Evolutionary conservation across 106 monocot genomes (phyloP).

Genomic region (Iris macrosiphon): DNA sequence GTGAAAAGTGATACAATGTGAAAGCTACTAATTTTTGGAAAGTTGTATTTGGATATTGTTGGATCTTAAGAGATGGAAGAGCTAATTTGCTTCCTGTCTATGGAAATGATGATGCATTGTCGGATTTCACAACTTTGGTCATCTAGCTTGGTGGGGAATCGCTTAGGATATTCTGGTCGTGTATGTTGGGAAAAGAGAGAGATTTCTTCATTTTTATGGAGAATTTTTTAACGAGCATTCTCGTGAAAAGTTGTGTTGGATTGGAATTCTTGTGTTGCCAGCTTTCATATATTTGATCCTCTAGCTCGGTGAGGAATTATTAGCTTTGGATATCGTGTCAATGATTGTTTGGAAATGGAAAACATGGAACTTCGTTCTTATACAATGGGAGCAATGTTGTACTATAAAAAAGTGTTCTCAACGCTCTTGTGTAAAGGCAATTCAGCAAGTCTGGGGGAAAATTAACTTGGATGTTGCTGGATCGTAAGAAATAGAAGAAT

Average conservation of each 20-base stretch:
- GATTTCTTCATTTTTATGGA: too few relatives aligned
- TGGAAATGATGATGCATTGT: neutral
- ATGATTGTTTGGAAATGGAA: too few relatives aligned
- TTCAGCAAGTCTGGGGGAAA: neutral
- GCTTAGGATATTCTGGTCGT: too few relatives aligned
- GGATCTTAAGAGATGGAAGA: neutral
- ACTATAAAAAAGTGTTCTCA: neutral
- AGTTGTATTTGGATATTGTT: neutral
- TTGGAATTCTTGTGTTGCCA: too few relatives aligned
- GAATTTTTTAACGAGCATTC: too few relatives aligned
- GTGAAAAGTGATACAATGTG: neutral
- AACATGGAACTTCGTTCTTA: too few relatives aligned
- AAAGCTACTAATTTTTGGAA: neutral
- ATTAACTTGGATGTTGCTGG: neutral
- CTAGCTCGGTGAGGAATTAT: neutral
- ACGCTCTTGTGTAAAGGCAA: neutral
- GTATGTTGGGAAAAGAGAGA: too few relatives aligned
- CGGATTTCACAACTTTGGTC: too few relatives aligned
- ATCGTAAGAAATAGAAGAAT: neutral
- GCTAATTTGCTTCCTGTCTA: neutral
- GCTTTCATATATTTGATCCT: too few relatives aligned
- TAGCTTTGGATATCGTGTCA: neutral
- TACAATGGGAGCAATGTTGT: too few relatives aligned
- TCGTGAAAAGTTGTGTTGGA: too few relatives aligned
- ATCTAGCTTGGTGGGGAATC: neutral